Conservation (phyloP, 345 rosid species). For the Sisymbrium altissimum region DNA sequence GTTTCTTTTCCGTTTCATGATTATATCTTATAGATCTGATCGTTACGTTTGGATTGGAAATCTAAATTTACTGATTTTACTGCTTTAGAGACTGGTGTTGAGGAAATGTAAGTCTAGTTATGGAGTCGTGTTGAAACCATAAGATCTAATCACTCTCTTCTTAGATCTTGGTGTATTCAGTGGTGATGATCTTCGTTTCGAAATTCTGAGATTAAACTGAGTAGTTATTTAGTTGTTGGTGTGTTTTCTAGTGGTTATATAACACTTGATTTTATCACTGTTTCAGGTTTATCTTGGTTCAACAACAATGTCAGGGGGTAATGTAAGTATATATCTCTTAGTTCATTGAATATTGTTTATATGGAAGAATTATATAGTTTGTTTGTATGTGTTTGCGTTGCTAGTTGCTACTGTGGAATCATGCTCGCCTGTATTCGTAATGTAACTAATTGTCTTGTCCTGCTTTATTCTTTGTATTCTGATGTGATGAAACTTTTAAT, state of each 20-base stretch:
- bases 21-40: not conserved
- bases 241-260: not conserved
- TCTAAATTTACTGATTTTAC: not conserved
- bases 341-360: not conserved
- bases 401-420: not conserved
- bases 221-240: not conserved
- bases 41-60: not conserved
- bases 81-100: not conserved
- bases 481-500: not conserved
- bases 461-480: not conserved
- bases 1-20: not conserved
- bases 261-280: not conserved
- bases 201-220: not conserved
- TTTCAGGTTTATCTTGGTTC: constrained; percentile 26
- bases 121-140: not conserved
- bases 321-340: constrained; percentile 21
- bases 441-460: not conserved
- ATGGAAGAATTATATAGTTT: not conserved
- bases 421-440: not conserved
- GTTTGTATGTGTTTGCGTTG: not conserved
- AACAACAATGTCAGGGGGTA: constrained; percentile 24
- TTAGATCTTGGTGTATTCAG: not conserved
- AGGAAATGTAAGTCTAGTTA: not conserved
- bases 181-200: not conserved
- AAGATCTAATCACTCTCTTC: not conserved